Evolutionary conservation across 805 yeast species (phyloP).

Genomic region (Monosporozyma yasuniensis): DNA sequence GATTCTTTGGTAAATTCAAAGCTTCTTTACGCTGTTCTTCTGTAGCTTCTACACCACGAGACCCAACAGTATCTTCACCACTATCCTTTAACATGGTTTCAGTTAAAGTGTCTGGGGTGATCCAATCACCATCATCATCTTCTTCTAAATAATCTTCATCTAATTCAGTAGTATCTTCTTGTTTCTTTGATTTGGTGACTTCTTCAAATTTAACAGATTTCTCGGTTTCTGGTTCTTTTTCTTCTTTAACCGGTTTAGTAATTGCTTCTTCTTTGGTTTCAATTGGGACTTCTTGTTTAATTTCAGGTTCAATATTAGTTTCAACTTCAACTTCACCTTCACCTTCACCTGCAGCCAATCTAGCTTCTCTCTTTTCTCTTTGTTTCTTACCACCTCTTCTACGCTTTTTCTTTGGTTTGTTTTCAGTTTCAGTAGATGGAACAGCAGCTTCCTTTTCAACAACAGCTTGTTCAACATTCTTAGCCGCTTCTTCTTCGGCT

Average conservation of each 20-base stretch:
- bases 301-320: not conserved
- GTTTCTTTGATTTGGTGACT: constrained; percentile 4
- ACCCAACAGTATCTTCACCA: constrained; percentile 42
- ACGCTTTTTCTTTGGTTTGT: constrained; percentile 34
- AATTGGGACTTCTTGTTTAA: not conserved
- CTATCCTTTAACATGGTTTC: constrained; percentile 62
- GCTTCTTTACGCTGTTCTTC: constrained; percentile 20
- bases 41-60: constrained; percentile 31
- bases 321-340: constrained; percentile 1
- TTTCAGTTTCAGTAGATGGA: not conserved
- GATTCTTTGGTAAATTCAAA: constrained; percentile 33
- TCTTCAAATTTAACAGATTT: constrained; percentile 1
- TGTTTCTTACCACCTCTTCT: constrained; percentile 62
- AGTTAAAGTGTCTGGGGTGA: constrained; percentile 74
- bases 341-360: constrained; percentile 14
- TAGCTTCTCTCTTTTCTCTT: constrained; percentile 46
- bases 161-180: constrained; percentile 8
- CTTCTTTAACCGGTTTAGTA: not conserved
- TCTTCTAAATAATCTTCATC: constrained; percentile 36
- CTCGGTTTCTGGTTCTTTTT: not conserved
- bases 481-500: not conserved
- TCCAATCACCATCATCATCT: constrained; percentile 87
- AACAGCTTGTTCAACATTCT: not conserved
- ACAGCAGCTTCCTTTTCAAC: constrained; percentile 30
- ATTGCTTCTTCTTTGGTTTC: no score